Conservation (phyloP, 1,284 basidiomycete genomes). For the Clitocybe nebularis region DNA sequence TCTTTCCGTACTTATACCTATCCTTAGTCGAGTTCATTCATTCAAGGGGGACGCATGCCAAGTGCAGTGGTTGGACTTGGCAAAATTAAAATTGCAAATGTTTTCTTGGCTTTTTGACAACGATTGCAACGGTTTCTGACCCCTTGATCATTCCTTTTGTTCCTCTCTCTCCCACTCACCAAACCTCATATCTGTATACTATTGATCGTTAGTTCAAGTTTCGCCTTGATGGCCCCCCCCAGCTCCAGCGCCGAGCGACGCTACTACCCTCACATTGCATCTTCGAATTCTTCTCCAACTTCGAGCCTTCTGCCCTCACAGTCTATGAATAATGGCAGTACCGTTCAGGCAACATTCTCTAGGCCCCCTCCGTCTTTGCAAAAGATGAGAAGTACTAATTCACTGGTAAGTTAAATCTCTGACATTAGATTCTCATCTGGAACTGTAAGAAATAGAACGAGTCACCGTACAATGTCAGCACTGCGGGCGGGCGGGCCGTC, state of each 20-base stretch:
- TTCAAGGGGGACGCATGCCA: too few species aligned
- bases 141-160: too few species aligned
- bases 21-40: too few species aligned
- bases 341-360: slow-evolving; percentile 39
- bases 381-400: slow-evolving; percentile 33
- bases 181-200: too few species aligned
- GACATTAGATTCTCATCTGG: neutral
- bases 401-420: slow-evolving; percentile 34
- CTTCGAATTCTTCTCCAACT: slow-evolving; percentile 37
- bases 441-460: slow-evolving; percentile 18
- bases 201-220: slow-evolving; percentile 4
- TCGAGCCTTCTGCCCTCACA: slow-evolving; percentile 38
- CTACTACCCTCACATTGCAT: slow-evolving; percentile 25
- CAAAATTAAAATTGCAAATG: too few species aligned
- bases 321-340: slow-evolving; percentile 28
- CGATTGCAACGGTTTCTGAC: too few species aligned
- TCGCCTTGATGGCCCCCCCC: slow-evolving; percentile 21
- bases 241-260: slow-evolving; percentile 27
- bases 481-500: slow-evolving; percentile 15
- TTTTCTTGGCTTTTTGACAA: too few species aligned
- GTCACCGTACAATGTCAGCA: slow-evolving; percentile 23
- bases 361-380: slow-evolving; percentile 34
- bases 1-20: too few species aligned
- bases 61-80: too few species aligned
- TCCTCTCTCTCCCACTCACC: too few species aligned